These are phyloP conservation scores for Pythium folliculosum DNA, from an alignment of 352 stramenopile genomes.

Conservation along the genomic window DNA sequence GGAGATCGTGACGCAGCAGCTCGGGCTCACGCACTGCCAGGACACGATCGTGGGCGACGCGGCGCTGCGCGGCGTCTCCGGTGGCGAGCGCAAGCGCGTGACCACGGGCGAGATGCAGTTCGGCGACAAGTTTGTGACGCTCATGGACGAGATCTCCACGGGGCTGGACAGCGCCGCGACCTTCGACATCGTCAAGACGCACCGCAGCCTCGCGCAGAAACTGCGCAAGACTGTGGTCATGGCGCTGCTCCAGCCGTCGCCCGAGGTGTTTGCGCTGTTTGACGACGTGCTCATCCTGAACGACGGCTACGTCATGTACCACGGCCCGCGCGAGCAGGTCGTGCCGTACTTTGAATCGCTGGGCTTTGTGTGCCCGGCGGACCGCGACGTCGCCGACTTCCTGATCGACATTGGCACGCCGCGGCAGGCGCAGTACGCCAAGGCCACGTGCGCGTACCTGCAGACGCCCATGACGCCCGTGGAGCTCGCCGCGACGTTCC, in stretches of 20 bases:
- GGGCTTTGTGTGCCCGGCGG: conserved; percentile 60
- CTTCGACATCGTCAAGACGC: conserved; percentile 79
- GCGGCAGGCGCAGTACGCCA: conserved; percentile 32
- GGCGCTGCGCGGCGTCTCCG: conserved; percentile 55
- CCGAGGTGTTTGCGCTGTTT: conserved; percentile 92
- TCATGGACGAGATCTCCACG: conserved; percentile 92
- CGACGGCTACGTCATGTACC: conserved; percentile 89
- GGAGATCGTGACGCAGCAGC: conserved; percentile 48
- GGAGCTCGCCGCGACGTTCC: conserved; percentile 28
- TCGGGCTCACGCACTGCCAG: conserved; percentile 39
- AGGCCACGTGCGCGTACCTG: not conserved
- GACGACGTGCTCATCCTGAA: conserved; percentile 92
- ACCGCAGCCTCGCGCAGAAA: conserved; percentile 64
- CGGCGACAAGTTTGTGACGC: conserved; percentile 51
- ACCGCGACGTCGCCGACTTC: conserved; percentile 91
- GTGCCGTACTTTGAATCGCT: conserved; percentile 78
- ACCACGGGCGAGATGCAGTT: conserved; percentile 83
- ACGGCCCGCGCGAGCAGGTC: conserved; percentile 56
- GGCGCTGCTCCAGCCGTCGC: conserved; percentile 88
- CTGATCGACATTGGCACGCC: conserved; percentile 64
- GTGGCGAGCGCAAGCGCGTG: conserved; percentile 65
- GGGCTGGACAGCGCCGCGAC: conserved; percentile 90
- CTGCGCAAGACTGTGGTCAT: conserved; percentile 65
- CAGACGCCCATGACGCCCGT: conserved; percentile 5
- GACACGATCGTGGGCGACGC: conserved; percentile 65